These are phyloP conservation scores for Biscogniauxia marginata DNA, from an alignment of 2,329 filamentous ascomycete species.

Conservation along the genomic window DNA sequence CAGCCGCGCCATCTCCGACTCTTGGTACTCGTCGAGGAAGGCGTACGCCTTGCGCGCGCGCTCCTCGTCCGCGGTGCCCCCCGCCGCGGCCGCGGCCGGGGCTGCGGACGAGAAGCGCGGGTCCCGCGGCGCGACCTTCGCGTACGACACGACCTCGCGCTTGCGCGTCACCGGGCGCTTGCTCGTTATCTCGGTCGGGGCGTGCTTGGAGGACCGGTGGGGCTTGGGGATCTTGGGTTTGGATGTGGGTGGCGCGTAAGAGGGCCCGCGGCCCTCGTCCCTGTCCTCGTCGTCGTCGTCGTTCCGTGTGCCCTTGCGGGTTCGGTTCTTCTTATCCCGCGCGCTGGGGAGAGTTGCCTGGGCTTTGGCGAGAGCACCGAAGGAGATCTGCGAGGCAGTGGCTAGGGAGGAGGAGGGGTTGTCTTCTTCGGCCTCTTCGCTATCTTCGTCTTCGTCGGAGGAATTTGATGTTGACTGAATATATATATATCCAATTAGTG, in stretches of 20 bases:
- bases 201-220: conserved; percentile 76
- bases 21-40: conserved; percentile 85
- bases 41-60: conserved; percentile 72
- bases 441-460: conserved; percentile 27
- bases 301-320: background rate
- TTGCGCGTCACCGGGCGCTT: conserved; percentile 81
- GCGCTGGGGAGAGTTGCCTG: conserved; percentile 62
- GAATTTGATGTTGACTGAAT: conserved; percentile 23
- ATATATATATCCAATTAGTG: conserved; percentile 8
- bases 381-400: conserved; percentile 66
- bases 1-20: conserved; percentile 76
- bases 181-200: conserved; percentile 77
- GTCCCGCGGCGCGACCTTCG: conserved; percentile 66
- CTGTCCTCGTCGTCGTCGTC: conserved; percentile 26
- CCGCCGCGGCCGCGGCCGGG: conserved; percentile 41
- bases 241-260: conserved; percentile 37
- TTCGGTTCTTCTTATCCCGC: conserved; percentile 32
- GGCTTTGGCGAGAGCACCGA: conserved; percentile 85
- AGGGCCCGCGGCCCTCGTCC: conserved; percentile 34
- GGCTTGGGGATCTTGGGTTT: conserved; percentile 25
- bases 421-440: conserved; percentile 37
- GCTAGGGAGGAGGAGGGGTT: conserved; percentile 32
- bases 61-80: conserved; percentile 50
- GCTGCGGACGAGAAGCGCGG: conserved; percentile 76
- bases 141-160: conserved; percentile 67